Percentiles rank a stretch among this genome's conserved stretches.
phyloP scores from a whole-genome alignment of 768 basidiomycete genomes.

The Leccinum truebloodii region DNA sequence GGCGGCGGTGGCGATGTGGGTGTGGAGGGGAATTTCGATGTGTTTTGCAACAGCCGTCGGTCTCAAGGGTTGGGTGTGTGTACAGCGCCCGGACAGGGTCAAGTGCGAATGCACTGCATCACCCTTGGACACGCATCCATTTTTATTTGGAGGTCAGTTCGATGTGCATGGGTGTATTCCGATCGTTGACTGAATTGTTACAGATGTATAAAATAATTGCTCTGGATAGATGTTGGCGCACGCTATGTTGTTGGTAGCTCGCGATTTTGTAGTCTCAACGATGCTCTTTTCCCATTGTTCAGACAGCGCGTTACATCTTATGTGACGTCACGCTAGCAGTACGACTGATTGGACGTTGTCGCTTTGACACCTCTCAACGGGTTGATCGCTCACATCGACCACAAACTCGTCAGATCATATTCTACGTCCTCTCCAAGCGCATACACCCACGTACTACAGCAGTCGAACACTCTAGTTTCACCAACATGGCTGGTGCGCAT shows the following conservation, averaged over 20 bases:
- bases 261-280: conserved; percentile 29
- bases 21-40: conserved; percentile 4
- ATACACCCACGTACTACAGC: background rate
- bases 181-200: conserved; percentile 5
- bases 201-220: conserved; percentile 12
- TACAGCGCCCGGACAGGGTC: conserved; percentile 13
- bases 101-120: conserved; percentile 9
- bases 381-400: conserved; percentile 14
- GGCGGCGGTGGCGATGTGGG: conserved; percentile 6
- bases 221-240: conserved; percentile 18
- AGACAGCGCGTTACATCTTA: conserved; percentile 20
- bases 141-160: conserved; percentile 25
- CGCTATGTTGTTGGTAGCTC: conserved; percentile 22
- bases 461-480: background rate
- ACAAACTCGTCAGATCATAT: background rate
- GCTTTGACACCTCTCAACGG: conserved; percentile 21
- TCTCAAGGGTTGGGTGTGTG: conserved; percentile 1
- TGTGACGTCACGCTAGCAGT: conserved; percentile 36
- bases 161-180: background rate
- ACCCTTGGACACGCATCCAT: conserved; percentile 11
- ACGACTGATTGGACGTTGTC: conserved; percentile 23
- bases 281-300: conserved; percentile 27
- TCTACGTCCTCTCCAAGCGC: background rate
- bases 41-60: conserved; percentile 9
- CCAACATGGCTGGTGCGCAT: conserved; percentile 33